Evolutionary conservation across 495 filamentous ascomycete genomes (phyloP), one percentile per base, ranked within the genome.

Genomic region (Chaetomium fimeti): DNA sequence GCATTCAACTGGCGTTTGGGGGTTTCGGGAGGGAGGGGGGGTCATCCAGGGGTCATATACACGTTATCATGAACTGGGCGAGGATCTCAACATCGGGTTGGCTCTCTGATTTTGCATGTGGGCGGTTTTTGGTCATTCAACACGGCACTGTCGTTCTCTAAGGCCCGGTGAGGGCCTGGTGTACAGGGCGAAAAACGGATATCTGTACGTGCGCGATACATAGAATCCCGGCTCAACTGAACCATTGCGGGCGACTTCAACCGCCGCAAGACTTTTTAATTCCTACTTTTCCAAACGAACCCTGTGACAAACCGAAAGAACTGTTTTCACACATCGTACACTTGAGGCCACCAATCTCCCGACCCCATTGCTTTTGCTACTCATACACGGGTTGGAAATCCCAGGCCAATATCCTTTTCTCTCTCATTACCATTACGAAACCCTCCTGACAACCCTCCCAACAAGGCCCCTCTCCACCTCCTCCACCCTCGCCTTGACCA

Each of bases 381-480:
- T 11, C 8, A 36, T 36, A 36, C 32, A 36, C 32, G 5, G 32
- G 32, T 36, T 36, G 5, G 8, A 36, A 36, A 1, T 9, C 8
- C 32, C 32, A 36, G 8, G 7, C 8, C 32, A 36, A 9, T 11
- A 5, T 36, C 6, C 25, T 7, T 18, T 32, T 3, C 27, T 28
- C 48, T 16, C 27, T 53, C 18, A 52, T 52, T 2, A 52, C 13
- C 51, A 15, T 71, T 63, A 82, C 45, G 72, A 71, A 9, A 81
- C 77, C 45, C 63, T 77, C 62, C 80, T 72, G 16, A 79, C 77
- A 9, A 69, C 68, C 65, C 64, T 75, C 11, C 81, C 79, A 18
- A 82, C 70, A 71, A 80, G 78, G 6, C 79, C 82, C 47, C 72
- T 72, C 65, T 77, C 78, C 18, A 82, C 82, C 27, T 72, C 75